These are phyloP conservation scores for Cenchrus fungigraminus DNA, from an alignment of 176 grass and related monocot genomes.

Conservation along the genomic window DNA sequence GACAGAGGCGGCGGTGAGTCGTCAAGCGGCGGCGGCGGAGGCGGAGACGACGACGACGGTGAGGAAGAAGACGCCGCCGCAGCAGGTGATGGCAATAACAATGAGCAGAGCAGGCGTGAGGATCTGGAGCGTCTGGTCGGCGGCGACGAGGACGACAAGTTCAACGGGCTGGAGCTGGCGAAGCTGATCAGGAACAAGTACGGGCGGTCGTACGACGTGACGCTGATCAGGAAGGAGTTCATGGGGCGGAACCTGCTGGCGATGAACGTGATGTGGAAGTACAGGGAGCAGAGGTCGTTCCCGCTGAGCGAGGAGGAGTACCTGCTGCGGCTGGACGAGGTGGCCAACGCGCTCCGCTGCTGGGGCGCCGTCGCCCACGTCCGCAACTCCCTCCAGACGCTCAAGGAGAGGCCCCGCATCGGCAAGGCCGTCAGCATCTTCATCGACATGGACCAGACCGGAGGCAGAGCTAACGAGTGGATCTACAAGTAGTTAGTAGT, in stretches of 20 bases:
- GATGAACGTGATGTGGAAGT: slow-evolving; percentile 99
- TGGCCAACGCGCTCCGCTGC: slow-evolving; percentile 81
- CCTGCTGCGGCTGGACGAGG: slow-evolving; percentile 81
- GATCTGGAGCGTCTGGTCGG: slow-evolving; percentile 79
- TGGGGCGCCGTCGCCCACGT: slow-evolving; percentile 97
- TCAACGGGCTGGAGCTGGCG: slow-evolving; percentile 80
- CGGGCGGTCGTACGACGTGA: slow-evolving; percentile 92
- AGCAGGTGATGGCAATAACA: too few relatives aligned
- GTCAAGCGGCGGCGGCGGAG: slow-evolving; percentile 33
- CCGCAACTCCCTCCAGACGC: slow-evolving; percentile 72
- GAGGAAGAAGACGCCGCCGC: not conserved
- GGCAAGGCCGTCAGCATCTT: slow-evolving; percentile 99
- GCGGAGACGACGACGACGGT: slow-evolving; percentile 7
- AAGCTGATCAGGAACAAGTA: slow-evolving; percentile 89
- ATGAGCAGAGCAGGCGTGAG: slow-evolving; percentile 19
- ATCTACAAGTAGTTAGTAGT: slow-evolving; percentile 63
- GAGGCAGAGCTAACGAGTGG: slow-evolving; percentile 79
- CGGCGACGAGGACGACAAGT: slow-evolving; percentile 65
- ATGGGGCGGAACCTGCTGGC: slow-evolving; percentile 86
- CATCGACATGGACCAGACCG: slow-evolving; percentile 90
- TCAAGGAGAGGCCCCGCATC: slow-evolving; percentile 91
- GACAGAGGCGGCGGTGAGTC: not conserved
- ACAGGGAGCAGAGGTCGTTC: slow-evolving; percentile 94
- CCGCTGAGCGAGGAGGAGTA: slow-evolving; percentile 99
- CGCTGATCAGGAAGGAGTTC: slow-evolving; percentile 89